Evolutionary conservation across 2,329 filamentous ascomycete genomes (phyloP), one percentile per base, ranked within the genome.

Genomic region (Tolypocladium sp.): DNA sequence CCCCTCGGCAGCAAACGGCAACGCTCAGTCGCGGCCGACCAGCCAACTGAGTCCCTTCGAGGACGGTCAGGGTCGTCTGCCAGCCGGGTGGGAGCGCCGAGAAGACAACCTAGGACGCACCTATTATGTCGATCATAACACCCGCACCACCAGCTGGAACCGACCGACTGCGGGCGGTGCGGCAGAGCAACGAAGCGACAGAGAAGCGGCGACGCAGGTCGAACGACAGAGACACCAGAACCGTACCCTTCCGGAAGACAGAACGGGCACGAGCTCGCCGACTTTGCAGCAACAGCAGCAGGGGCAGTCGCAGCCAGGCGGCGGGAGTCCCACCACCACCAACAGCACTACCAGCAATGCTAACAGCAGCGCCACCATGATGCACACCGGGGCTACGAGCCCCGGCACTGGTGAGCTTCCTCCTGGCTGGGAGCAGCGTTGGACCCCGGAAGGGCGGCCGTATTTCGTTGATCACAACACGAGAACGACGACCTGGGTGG

Each of bases 401-500:
- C 91, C 93, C 57, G 94, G 94, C 51, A 93, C 91, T 60, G 94
- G 94, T 62, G 94, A 99, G 75, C 85, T 99, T 61, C 94, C 94
- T 44, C 88, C 93, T 25, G 91, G 93, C 35, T 99, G 94, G 94
- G 94, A 99, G 75, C 92, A 97, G 73, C 83, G 94, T 67, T 92
- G 91, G 75, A 99, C 94, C 0, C 93, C 94, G 0, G 94, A 99
- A 79, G 92, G 93, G 35, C 86, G 94, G 56, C 84, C 93, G 10
- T 99, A 99, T 76, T 99, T 97, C 74, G 94, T 99, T 56, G 94
- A 99, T 72, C 94, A 99, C 76, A 99, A 97, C 72, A 97, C 94
- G 12, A 86, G 94, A 64, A 97, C 94, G 1, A 99, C 94, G 0
- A 97, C 94, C 1, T 99, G 94, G 94, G 94, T 99, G 20, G 94